Conservation (phyloP, 331 rosid species). For the Quercus lobata region DNA sequence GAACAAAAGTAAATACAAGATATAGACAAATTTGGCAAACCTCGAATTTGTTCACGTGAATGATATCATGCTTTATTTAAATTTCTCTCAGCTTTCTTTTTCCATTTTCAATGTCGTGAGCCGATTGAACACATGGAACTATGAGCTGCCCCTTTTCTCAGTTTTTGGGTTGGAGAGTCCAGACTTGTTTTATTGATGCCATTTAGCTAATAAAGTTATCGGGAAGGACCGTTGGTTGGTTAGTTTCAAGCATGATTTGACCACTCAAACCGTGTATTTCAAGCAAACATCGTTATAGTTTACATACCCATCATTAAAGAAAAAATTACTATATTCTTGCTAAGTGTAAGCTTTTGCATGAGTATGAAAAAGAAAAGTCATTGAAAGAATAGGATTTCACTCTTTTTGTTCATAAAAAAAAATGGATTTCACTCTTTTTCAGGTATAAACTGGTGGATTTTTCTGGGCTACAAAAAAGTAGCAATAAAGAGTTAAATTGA, state of each 20-base stretch:
- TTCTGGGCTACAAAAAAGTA: conserved; percentile 13
- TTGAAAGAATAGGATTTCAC: conserved; percentile 27
- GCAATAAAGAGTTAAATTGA: conserved; percentile 19
- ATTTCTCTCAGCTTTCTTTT: too few species aligned
- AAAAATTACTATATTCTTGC: conserved; percentile 15
- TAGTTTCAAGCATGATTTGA: conserved; percentile 47
- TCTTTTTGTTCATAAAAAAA: neutral
- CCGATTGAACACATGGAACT: too few species aligned
- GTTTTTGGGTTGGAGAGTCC: too few species aligned
- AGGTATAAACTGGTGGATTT: conserved; percentile 14
- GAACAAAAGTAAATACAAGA: too few species aligned
- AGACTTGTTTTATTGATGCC: neutral
- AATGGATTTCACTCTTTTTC: conserved; percentile 22
- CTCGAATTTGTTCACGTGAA: too few species aligned
- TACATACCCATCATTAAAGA: conserved; percentile 2
- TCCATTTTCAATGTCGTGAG: too few species aligned
- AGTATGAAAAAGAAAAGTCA: conserved; percentile 10
- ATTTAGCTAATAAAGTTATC: conserved; percentile 21
- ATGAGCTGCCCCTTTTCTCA: too few species aligned
- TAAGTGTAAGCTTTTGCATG: conserved; percentile 13
- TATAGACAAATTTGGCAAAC: too few species aligned
- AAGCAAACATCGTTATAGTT: conserved; percentile 21
- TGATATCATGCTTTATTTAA: too few species aligned
- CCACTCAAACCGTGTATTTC: conserved; percentile 42
- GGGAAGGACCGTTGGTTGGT: conserved; percentile 16